Conservation (phyloP, 352 stramenopile species). For the Globisporangium okanoganense region DNA sequence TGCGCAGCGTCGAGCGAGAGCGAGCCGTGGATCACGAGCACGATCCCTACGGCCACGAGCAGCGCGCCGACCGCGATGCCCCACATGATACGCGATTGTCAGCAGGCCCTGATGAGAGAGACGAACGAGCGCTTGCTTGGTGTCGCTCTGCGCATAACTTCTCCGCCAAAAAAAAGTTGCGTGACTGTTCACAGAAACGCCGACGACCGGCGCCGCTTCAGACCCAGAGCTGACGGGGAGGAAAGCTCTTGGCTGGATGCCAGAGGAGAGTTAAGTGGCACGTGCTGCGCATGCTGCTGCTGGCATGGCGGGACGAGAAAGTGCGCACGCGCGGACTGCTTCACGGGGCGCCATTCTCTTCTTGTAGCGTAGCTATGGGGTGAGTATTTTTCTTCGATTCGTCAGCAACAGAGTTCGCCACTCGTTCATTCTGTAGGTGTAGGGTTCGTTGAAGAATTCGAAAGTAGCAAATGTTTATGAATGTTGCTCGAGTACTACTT, state of each 20-base stretch:
- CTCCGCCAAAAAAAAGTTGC: not conserved
- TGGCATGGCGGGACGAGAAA: not conserved
- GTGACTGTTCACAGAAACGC: not conserved
- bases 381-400: no score
- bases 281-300: no score
- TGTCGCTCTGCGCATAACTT: not conserved
- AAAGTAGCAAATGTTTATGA: no score
- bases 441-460: no score
- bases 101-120: not conserved
- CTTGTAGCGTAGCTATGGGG: no score
- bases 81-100: constrained; percentile 18
- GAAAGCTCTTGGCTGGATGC: no score
- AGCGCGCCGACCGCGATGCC: constrained; percentile 18
- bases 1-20: constrained; percentile 22
- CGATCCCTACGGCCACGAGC: constrained; percentile 19
- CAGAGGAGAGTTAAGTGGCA: no score
- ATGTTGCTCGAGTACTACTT: no score
- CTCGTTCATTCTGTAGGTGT: no score
- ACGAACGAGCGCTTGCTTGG: not conserved
- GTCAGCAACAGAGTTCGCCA: no score
- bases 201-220: not conserved
- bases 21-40: constrained; percentile 21
- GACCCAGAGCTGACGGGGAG: no score
- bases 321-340: not conserved
- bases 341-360: no score